These are phyloP conservation scores for Stemphylium lycopersici DNA, from an alignment of 2,329 filamentous ascomycete species.

Conservation along the genomic window DNA sequence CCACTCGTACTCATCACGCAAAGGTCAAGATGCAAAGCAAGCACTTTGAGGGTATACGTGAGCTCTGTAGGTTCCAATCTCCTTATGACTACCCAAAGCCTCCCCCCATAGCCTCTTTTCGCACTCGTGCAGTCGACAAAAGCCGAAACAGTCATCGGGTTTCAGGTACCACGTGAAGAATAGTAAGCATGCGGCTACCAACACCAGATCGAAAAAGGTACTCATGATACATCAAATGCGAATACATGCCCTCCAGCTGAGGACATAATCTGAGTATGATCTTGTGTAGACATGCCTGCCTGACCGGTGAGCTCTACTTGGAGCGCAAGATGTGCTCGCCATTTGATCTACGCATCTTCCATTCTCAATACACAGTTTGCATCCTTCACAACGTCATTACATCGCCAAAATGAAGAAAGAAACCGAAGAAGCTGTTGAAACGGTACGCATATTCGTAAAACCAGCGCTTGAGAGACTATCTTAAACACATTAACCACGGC, in stretches of 20 bases:
- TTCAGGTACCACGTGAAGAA: slow-evolving; percentile 8
- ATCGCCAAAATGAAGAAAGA: slow-evolving; percentile 23
- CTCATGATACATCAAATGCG: slow-evolving; percentile 11
- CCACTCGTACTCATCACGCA: not conserved
- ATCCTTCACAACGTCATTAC: not conserved
- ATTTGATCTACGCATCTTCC: slow-evolving; percentile 1
- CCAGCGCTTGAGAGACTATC: not conserved
- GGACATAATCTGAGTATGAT: slow-evolving; percentile 4
- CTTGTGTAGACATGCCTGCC: slow-evolving; percentile 12
- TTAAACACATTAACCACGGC: not conserved
- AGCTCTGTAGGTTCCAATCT: not conserved
- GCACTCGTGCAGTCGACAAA: not conserved
- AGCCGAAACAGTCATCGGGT: slow-evolving; percentile 3
- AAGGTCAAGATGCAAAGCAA: not conserved
- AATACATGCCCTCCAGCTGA: slow-evolving; percentile 18
- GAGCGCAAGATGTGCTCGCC: slow-evolving; percentile 2
- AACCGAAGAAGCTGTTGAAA: slow-evolving; percentile 22
- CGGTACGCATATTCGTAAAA: slow-evolving; percentile 10
- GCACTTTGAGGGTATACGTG: not conserved
- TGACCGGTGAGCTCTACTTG: slow-evolving; percentile 6
- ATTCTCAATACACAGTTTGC: not conserved
- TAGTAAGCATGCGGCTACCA: slow-evolving; percentile 9
- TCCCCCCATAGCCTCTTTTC: not conserved
- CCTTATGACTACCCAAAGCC: not conserved
- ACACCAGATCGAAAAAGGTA: slow-evolving; percentile 3